Percentiles rank a stretch among this genome's conserved stretches.
Conservation (phyloP, 345 rosid species). For the Heritiera fomes region DNA sequence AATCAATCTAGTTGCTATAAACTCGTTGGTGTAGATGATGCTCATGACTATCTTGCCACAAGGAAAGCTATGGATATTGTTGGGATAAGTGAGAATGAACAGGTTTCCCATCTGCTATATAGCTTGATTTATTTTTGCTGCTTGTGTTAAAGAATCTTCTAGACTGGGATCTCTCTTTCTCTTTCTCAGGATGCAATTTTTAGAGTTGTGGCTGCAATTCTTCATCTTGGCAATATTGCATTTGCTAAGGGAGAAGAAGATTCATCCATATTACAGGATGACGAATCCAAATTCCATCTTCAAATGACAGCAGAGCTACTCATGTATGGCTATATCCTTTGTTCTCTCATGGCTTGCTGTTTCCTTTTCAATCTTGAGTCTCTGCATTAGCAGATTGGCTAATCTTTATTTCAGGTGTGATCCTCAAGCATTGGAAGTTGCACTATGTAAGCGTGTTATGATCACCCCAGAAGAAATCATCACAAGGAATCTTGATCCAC, state of each 20-base stretch:
- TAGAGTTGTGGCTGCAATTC: constrained; percentile 83
- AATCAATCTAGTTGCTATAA: constrained; percentile 86
- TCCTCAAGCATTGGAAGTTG: constrained; percentile 60
- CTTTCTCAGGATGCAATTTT: constrained; percentile 72
- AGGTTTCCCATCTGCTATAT: constrained; percentile 49
- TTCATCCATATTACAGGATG: constrained; percentile 63
- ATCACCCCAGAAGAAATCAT: constrained; percentile 85
- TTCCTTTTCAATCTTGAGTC: constrained; percentile 18
- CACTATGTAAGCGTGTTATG: constrained; percentile 78
- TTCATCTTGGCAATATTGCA: constrained; percentile 84
- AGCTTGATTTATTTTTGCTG: constrained; percentile 15
- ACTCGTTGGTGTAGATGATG: constrained; percentile 73
- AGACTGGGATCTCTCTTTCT: constrained; percentile 8
- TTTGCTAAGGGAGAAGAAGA: constrained; percentile 68
- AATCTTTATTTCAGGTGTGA: constrained; percentile 64
- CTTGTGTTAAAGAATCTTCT: constrained; percentile 16
- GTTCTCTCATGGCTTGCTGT: constrained; percentile 17
- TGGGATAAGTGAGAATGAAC: constrained; percentile 74
- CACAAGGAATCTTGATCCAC: constrained; percentile 75
- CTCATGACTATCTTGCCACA: constrained; percentile 68
- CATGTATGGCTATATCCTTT: constrained; percentile 43
- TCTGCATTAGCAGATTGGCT: constrained; percentile 1
- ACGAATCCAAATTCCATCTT: constrained; percentile 69
- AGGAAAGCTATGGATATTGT: constrained; percentile 89
- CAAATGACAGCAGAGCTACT: constrained; percentile 78